phyloP scores from a whole-genome alignment of 176 grass and related monocot genomes.

The Oropetium thomaeum region DNA sequence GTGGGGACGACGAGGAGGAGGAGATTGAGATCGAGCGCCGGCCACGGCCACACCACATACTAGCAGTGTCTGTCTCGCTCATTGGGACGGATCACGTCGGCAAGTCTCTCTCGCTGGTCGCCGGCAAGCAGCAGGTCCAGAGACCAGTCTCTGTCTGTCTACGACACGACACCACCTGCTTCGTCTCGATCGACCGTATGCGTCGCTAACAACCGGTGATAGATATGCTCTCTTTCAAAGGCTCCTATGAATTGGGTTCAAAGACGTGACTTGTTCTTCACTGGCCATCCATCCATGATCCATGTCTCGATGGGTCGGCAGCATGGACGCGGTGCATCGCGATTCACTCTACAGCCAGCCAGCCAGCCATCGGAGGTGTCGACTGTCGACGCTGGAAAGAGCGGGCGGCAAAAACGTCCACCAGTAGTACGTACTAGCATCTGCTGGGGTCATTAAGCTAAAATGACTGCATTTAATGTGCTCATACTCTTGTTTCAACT shows the following conservation, averaged over 20 bases:
- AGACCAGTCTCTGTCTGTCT: neutral
- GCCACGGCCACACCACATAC: too few species aligned
- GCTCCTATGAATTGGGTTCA: too few species aligned
- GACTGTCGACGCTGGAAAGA: too few species aligned
- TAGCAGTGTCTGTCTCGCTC: neutral
- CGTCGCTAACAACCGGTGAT: neutral
- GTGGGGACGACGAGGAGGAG: too few species aligned
- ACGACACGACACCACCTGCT: neutral
- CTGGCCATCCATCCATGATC: too few species aligned
- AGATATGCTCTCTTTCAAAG: too few species aligned
- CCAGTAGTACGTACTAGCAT: too few species aligned
- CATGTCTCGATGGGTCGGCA: too few species aligned
- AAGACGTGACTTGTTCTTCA: too few species aligned
- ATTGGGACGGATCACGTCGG: conserved; percentile 19
- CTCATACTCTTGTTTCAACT: neutral
- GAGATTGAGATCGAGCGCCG: too few species aligned
- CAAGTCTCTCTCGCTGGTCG: neutral
- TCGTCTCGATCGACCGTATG: neutral
- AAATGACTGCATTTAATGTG: neutral
- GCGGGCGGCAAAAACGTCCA: too few species aligned
- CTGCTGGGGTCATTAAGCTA: neutral
- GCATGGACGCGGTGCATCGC: neutral
- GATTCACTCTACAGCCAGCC: neutral
- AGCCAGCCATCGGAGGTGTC: too few species aligned
- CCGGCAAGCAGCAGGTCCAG: neutral